Conservation (phyloP, 1,284 basidiomycete genomes). For the Malassezia pachydermatis region DNA sequence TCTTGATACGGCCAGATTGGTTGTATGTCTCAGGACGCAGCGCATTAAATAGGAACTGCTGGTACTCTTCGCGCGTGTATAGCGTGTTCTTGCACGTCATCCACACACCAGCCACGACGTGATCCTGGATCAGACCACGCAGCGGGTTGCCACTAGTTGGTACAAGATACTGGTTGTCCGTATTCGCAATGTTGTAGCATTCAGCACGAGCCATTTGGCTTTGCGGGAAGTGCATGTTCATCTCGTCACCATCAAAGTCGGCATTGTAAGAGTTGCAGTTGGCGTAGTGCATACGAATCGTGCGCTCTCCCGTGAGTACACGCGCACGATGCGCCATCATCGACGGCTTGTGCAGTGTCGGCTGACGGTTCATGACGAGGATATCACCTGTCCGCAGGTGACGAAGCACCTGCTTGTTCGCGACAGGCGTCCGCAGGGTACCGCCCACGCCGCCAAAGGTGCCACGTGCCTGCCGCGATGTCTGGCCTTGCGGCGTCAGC, state of each 20-base stretch:
- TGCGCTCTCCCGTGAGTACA: slow-evolving; percentile 89
- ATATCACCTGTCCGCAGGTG: slow-evolving; percentile 93
- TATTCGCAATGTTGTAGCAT: slow-evolving; percentile 73
- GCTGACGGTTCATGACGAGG: slow-evolving; percentile 92
- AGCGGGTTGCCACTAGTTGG: slow-evolving; percentile 96
- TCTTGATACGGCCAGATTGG: slow-evolving; percentile 62
- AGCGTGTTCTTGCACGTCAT: slow-evolving; percentile 95
- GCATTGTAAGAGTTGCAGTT: slow-evolving; percentile 99
- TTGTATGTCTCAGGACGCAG: slow-evolving; percentile 74
- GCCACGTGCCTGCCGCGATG: slow-evolving; percentile 46
- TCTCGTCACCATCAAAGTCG: slow-evolving; percentile 99
- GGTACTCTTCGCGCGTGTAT: slow-evolving; percentile 90
- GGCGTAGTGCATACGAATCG: slow-evolving; percentile 99
- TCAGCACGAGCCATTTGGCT: slow-evolving; percentile 81
- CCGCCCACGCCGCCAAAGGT: slow-evolving; percentile 42
- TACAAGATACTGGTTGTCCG: slow-evolving; percentile 95
- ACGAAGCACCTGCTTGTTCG: slow-evolving; percentile 95
- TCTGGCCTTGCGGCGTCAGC: slow-evolving; percentile 72
- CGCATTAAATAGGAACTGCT: slow-evolving; percentile 91
- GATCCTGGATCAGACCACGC: slow-evolving; percentile 96
- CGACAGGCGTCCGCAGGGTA: slow-evolving; percentile 48
- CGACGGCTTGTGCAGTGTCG: slow-evolving; percentile 97
- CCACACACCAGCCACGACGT: slow-evolving; percentile 96
- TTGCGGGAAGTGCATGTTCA: slow-evolving; percentile 99
- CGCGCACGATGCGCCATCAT: slow-evolving; percentile 98